Evolutionary conservation across 1,139 yeast species (phyloP).

Genomic region (Candida sojae): DNA sequence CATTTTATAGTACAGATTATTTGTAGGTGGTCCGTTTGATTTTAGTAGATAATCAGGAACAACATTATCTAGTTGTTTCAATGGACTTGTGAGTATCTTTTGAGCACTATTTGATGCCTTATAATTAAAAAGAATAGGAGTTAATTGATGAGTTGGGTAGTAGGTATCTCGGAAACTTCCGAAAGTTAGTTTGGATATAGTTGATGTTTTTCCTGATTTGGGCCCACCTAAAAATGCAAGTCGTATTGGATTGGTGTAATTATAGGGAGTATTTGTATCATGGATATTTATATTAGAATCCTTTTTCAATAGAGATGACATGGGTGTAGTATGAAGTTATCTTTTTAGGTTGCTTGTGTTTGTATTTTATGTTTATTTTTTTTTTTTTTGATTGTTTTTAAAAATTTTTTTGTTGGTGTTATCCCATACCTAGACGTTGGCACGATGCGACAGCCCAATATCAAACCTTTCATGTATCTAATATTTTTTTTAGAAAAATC

Average conservation of each 20-base stretch:
- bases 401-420: no score
- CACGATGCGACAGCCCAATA: no score
- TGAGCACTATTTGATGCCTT: constrained; percentile 33
- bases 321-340: neutral
- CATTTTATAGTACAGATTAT: constrained; percentile 27
- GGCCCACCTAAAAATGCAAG: constrained; percentile 61
- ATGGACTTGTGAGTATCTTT: constrained; percentile 4
- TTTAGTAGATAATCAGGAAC: neutral
- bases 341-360: no score
- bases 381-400: neutral
- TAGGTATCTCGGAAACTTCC: constrained; percentile 56
- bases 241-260: constrained; percentile 44
- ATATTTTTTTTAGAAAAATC: no score
- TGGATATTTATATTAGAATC: neutral
- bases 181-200: constrained; percentile 51
- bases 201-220: constrained; percentile 51
- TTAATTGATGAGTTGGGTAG: constrained; percentile 63
- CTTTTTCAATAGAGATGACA: neutral
- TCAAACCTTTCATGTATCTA: no score
- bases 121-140: constrained; percentile 57
- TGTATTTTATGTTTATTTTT: neutral
- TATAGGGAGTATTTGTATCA: constrained; percentile 18
- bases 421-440: no score
- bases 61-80: constrained; percentile 12
- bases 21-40: constrained; percentile 7